Evolutionary conservation across 2,329 filamentous ascomycete species (phyloP).

Genomic region (Thielaviopsis musarum): DNA sequence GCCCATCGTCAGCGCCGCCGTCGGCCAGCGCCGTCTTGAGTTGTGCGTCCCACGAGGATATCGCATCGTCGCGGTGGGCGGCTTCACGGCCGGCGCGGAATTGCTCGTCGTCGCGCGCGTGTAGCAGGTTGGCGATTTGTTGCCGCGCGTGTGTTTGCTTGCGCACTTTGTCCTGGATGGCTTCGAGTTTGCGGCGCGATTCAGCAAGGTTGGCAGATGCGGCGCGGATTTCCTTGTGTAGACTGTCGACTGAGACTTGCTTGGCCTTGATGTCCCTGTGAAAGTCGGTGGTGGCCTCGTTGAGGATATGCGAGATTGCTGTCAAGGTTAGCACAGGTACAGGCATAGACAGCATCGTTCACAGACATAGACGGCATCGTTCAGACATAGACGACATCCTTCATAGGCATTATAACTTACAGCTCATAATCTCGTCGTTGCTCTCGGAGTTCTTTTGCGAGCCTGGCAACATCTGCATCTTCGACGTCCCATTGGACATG

Average conservation of each 20-base stretch:
- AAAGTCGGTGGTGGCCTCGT: slow-evolving; percentile 63
- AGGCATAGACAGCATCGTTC: not conserved
- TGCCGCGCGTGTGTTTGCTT: slow-evolving; percentile 49
- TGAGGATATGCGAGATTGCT: slow-evolving; percentile 72
- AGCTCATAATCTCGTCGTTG: slow-evolving; percentile 61
- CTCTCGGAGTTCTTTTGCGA: slow-evolving; percentile 47
- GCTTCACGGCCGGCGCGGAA: slow-evolving; percentile 25
- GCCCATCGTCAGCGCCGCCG: slow-evolving; percentile 22
- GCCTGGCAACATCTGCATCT: slow-evolving; percentile 26
- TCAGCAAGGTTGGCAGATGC: slow-evolving; percentile 65
- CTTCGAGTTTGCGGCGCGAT: slow-evolving; percentile 56
- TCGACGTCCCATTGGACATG: slow-evolving; percentile 20
- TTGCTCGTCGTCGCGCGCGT: slow-evolving; percentile 56
- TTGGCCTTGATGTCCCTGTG: slow-evolving; percentile 67
- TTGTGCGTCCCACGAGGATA: slow-evolving; percentile 37
- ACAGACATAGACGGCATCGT: not conserved
- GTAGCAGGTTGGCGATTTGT: slow-evolving; percentile 61
- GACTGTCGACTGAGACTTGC: slow-evolving; percentile 64
- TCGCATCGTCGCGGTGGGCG: slow-evolving; percentile 25
- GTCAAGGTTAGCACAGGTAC: slow-evolving; percentile 19
- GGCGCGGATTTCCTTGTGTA: slow-evolving; percentile 66
- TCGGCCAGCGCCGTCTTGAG: slow-evolving; percentile 27
- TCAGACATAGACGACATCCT: not conserved
- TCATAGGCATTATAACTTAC: slow-evolving; percentile 33
- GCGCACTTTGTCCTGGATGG: slow-evolving; percentile 47